A percentile compares a stretch with the other conserved stretches of the same genome.
These are phyloP conservation scores for Cryphonectria radicalis DNA, from an alignment of 2,329 filamentous ascomycete species.

Conservation along the genomic window DNA sequence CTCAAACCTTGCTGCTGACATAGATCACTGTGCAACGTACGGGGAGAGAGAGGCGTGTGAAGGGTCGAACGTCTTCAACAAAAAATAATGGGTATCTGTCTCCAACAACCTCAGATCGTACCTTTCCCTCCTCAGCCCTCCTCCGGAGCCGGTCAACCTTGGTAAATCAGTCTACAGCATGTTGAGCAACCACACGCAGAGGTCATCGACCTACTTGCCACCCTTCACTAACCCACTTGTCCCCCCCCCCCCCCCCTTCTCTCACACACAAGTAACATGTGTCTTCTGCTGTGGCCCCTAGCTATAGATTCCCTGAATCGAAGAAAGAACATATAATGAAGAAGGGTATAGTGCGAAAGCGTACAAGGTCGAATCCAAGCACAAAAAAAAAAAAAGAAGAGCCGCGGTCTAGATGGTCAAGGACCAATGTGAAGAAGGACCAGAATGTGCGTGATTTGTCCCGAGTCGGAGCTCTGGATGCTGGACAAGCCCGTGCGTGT, in stretches of 20 bases:
- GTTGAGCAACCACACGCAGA: not conserved
- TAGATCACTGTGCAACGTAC: not conserved
- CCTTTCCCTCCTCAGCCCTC: not conserved
- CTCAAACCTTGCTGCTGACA: not conserved
- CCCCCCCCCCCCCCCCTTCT: not conserved
- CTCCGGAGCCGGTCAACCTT: not conserved
- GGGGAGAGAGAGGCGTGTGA: not conserved
- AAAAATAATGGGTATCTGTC: constrained; percentile 14
- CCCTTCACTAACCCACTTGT: not conserved
- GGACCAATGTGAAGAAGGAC: not conserved
- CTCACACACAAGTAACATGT: not conserved
- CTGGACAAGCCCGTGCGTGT: not conserved
- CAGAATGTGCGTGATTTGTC: not conserved
- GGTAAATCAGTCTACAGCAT: not conserved
- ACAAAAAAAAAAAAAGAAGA: not conserved
- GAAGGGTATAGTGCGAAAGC: constrained; percentile 19
- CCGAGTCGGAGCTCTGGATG: not conserved
- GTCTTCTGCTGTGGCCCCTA: not conserved
- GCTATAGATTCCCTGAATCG: not conserved
- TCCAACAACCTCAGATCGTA: not conserved
- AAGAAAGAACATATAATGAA: constrained; percentile 1
- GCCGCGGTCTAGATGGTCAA: not conserved
- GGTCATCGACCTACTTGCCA: not conserved
- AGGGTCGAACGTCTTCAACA: not conserved
- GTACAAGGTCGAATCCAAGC: not conserved